Conservation (phyloP, 352 stramenopile species). For the Globisporangium cylindrosporum region DNA sequence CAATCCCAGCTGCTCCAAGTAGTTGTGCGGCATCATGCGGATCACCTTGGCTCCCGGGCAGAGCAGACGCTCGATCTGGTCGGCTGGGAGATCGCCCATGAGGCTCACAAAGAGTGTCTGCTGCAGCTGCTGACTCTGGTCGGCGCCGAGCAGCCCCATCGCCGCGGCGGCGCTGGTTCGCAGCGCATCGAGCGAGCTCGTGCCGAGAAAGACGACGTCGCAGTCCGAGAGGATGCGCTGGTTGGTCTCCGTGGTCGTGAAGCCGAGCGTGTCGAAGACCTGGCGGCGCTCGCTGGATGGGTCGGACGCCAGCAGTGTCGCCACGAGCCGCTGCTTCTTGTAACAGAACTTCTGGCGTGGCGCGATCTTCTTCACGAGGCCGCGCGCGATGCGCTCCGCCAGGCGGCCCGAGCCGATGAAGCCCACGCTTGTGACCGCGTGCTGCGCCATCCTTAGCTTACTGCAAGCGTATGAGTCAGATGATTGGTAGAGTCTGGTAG, state of each 20-base stretch:
- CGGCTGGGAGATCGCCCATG: slow-evolving; percentile 57
- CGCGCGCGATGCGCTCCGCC: slow-evolving; percentile 58
- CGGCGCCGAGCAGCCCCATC: neutral
- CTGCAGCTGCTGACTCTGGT: slow-evolving; percentile 16
- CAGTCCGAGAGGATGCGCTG: slow-evolving; percentile 62
- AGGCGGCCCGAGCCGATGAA: slow-evolving; percentile 72
- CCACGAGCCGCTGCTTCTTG: slow-evolving; percentile 70
- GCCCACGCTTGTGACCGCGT: slow-evolving; percentile 54
- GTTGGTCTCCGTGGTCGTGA: slow-evolving; percentile 59
- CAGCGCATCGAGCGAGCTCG: slow-evolving; percentile 47
- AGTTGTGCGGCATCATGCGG: slow-evolving; percentile 66
- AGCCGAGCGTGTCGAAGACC: slow-evolving; percentile 59
- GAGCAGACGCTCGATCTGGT: slow-evolving; percentile 54
- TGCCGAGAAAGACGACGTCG: slow-evolving; percentile 70
- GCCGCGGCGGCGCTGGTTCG: slow-evolving; percentile 23
- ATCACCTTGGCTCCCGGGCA: slow-evolving; percentile 68
- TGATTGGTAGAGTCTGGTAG: neutral
- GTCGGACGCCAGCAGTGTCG: slow-evolving; percentile 62
- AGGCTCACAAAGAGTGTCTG: slow-evolving; percentile 71
- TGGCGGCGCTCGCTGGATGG: slow-evolving; percentile 50
- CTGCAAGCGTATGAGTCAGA: neutral
- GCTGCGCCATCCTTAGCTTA: slow-evolving; percentile 9
- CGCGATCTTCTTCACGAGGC: slow-evolving; percentile 57
- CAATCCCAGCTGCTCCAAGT: slow-evolving; percentile 52
- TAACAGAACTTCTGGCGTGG: slow-evolving; percentile 69